Evolutionary conservation across 78 protist species (phyloP), one percentile per base, ranked within the genome.

Genomic region (Chrysochromulina tobinii): DNA sequence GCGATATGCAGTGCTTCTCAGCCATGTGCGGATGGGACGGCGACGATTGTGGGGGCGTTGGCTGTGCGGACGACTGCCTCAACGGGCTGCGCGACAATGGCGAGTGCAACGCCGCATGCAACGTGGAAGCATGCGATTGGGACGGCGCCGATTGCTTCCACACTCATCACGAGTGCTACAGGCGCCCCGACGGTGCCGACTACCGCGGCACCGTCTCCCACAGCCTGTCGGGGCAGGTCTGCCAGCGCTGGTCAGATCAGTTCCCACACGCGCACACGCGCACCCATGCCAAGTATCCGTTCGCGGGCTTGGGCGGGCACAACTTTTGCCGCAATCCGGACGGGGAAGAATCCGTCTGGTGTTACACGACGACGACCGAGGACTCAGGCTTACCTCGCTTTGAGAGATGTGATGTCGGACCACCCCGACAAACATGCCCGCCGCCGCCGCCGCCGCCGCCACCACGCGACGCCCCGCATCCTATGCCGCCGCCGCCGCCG

Each of bases 251-350:
- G 83, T 38, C 53, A 1, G 55, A 3, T 11, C 83, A 73, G 83
- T 73, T 17, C 55, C 83, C 83, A 25, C 53, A 73, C 55, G n/a
- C 53, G 83, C 53, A 48, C 83, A 14, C 15, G 83, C 38, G 53
- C 27, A 64, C 77, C 23, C 61, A 87, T 21, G 61, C 66, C 53
- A 17, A 17, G 48, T 77, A 51, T 59, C 85, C 88, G 27, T 8
- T 2, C 61, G 48, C 25, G 61, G 90, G 90, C 15, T 50, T 87
- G 27, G 90, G 90, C 68, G 81, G 51, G 57, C 77, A 87, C 90
- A 87, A 87, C 90, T 68, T 14, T 27, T 87, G 90, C 66, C 90
- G 90, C 18, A 87, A 87, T 23, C 90, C 90, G 25, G 69, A 61
- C 81, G 90, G 90, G 53, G 64, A 87, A 55, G 14, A 59, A 12